phyloP scores from a whole-genome alignment of 2,329 filamentous ascomycete species.

The Calonectria pseudoturangicola region DNA sequence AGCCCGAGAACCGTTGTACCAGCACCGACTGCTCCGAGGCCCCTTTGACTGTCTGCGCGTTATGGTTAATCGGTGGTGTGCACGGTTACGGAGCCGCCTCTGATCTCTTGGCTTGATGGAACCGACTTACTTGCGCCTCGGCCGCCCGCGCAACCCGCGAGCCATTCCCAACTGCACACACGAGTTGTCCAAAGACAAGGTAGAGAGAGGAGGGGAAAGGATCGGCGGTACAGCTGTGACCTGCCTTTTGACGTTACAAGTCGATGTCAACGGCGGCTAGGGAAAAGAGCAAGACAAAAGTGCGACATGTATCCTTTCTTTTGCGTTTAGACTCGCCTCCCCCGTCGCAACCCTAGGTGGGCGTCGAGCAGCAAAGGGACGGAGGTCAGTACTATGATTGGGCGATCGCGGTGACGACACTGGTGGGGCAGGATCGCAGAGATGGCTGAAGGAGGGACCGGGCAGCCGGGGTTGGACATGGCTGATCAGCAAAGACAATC shows the following conservation, averaged over 20 bases:
- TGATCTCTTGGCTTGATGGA: slow-evolving; percentile 38
- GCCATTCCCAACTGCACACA: not conserved
- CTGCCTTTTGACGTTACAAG: slow-evolving; percentile 8
- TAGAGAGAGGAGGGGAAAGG: slow-evolving; percentile 18
- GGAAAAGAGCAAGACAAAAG: slow-evolving; percentile 27
- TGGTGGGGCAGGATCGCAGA: slow-evolving; percentile 26
- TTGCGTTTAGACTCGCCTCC: slow-evolving; percentile 21
- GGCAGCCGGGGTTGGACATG: slow-evolving; percentile 38
- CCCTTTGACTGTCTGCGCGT: slow-evolving; percentile 5
- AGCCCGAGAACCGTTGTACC: slow-evolving; percentile 37
- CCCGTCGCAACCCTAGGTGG: slow-evolving; percentile 11
- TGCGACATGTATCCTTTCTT: slow-evolving; percentile 33
- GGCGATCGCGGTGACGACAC: slow-evolving; percentile 34
- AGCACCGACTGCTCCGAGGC: slow-evolving; percentile 30
- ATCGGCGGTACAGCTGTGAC: slow-evolving; percentile 22
- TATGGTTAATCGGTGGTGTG: slow-evolving; percentile 31
- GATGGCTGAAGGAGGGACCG: slow-evolving; percentile 20
- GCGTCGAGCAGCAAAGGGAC: slow-evolving; percentile 17
- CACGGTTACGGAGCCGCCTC: slow-evolving; percentile 20
- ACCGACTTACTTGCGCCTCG: slow-evolving; percentile 43
- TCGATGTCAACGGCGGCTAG: slow-evolving; percentile 12
- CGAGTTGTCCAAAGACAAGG: slow-evolving; percentile 14
- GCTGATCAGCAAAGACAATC: slow-evolving; percentile 44
- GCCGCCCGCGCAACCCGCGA: slow-evolving; percentile 36
- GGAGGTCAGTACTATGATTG: slow-evolving; percentile 32